Conservation (phyloP, 139 green algal genomes). For the Chlorella vulgaris region DNA sequence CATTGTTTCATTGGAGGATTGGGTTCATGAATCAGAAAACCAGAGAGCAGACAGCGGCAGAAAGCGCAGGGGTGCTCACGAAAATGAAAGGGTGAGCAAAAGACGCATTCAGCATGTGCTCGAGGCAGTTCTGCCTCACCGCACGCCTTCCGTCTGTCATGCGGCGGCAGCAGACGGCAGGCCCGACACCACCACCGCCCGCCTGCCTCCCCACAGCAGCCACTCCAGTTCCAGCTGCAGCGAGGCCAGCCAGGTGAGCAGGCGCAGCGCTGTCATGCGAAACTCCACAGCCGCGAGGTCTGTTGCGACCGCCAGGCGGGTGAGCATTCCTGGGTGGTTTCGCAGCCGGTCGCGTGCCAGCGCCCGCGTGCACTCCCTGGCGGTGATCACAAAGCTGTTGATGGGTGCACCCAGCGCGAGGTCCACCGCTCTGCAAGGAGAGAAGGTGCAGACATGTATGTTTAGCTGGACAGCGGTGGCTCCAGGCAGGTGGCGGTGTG, state of each 20-base stretch:
- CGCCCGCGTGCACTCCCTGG: constrained; percentile 75
- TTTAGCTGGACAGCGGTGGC: no score
- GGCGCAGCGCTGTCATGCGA: constrained; percentile 38
- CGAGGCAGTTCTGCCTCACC: no score
- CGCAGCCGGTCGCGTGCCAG: constrained; percentile 58
- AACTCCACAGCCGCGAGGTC: constrained; percentile 46
- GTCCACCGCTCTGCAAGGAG: constrained; percentile 32
- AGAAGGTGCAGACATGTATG: background rate
- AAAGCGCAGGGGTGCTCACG: no score
- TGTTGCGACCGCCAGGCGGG: background rate
- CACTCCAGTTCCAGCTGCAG: constrained; percentile 11
- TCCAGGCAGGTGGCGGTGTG: no score
- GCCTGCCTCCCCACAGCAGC: constrained; percentile 3
- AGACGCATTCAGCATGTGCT: no score
- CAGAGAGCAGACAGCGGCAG: no score
- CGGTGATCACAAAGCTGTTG: constrained; percentile 90
- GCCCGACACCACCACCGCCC: no score
- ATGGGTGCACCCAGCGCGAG: constrained; percentile 44
- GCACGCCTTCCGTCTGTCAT: no score
- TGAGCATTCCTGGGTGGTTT: constrained; percentile 11
- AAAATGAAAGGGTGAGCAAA: no score
- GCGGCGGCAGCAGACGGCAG: no score
- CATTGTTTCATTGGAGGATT: no score
- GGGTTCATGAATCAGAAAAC: no score
- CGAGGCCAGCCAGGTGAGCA: constrained; percentile 34